Evolutionary conservation across 306 rosid species (phyloP), one percentile per base, ranked within the genome.

Genomic region (Hippophae gyantsensis): DNA sequence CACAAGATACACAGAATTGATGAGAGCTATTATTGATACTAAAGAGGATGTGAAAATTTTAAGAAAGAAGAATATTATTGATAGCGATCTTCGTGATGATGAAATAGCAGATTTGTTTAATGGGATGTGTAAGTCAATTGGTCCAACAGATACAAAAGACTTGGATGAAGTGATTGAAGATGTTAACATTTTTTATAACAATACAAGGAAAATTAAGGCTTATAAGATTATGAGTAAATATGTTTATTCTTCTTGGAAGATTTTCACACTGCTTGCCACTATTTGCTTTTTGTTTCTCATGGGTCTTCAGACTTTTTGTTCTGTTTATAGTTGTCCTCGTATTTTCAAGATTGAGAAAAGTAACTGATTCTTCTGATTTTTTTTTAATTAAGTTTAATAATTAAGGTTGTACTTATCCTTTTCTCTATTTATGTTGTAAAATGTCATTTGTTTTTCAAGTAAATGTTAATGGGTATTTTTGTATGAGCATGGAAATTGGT

Each of bases 111-210:
- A 55, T 9, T 53, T 74, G 0, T 74, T 69, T 54, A 55, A 52
- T 6, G 79, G 71, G 8, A 58, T 58, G 61, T 14, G 49, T 57
- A 68, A 74, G 18, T 65, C 72, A 0, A 48, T 55, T 14, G 27
- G 56, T 8, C 6, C 58, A 1, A 61, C 72, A 1, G 60, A 46
- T 1, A 63, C 64, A 10, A 1, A 5, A 9, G 0, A 61, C 0
- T 60, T 72, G 27, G 58, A 61, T 8, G 1, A 49, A n/a, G 48
- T 3, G 13, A 68, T 67, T 41, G 4, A 14, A 2, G 51, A 43
- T 6, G 72, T 72, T 0, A 68, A 48, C 12, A 3, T 2, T 2
- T 56, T 32, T 18, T 76, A 38, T 13, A 7, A 59, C 6, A 18
- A 13, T 0, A 6, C 9, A 2, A 6, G 7, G 4, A 57, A 11